Conservation (phyloP, 2,329 filamentous ascomycete species). For the Sporothrix mexicana region DNA sequence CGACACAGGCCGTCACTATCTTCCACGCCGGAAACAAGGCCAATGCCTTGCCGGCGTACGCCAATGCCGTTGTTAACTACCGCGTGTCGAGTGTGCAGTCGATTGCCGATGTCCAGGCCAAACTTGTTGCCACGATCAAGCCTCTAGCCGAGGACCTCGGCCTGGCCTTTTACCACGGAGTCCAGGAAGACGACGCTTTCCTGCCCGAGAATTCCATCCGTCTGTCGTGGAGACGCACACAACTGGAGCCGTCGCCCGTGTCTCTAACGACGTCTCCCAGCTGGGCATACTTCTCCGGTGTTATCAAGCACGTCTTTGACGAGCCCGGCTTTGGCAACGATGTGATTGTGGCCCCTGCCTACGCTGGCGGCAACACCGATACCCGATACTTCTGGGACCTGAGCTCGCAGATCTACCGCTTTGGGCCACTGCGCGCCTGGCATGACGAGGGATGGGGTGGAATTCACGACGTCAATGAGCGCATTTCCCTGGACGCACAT, state of each 20-base stretch:
- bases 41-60: neutral
- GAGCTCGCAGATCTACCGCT: constrained; percentile 10
- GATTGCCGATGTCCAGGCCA: neutral
- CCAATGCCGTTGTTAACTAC: neutral
- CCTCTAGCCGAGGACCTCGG: neutral
- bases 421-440: neutral
- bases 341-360: neutral
- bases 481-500: neutral
- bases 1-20: neutral
- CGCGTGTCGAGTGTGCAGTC: neutral
- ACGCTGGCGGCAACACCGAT: neutral
- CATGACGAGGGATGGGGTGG: constrained; percentile 1
- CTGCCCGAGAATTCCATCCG: neutral
- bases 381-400: constrained; percentile 6
- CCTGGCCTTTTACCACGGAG: neutral
- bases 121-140: neutral
- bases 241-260: neutral
- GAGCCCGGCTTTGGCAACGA: neutral
- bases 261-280: neutral
- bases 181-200: neutral
- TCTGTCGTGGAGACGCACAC: neutral
- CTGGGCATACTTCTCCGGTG: neutral
- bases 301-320: constrained; percentile 18
- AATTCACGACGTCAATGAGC: constrained; percentile 1
- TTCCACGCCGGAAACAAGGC: constrained; percentile 9